phyloP scores from a whole-genome alignment of 257 asterid genomes.

The Nicotiana paniculata region DNA sequence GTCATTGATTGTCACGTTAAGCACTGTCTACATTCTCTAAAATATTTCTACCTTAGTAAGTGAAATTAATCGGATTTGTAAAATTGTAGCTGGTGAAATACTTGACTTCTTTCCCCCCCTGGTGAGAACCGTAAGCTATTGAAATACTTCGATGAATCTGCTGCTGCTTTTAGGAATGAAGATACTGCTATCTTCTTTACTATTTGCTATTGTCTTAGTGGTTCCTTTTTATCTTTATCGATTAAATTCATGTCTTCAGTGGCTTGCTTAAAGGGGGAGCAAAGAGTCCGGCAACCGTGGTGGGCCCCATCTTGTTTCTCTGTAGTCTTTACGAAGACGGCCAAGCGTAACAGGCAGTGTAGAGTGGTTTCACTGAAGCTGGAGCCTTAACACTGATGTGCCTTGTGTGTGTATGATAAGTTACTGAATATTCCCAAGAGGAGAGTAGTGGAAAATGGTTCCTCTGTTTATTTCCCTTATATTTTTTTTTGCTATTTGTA shows the following conservation, averaged over 20 bases:
- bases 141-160: background rate
- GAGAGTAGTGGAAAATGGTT: background rate
- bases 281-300: conserved; percentile 84
- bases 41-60: background rate
- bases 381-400: conserved; percentile 65
- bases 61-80: background rate
- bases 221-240: background rate
- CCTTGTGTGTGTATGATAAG: conserved; percentile 5
- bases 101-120: background rate
- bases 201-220: background rate
- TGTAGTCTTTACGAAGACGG: conserved; percentile 54
- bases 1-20: background rate
- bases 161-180: background rate
- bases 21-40: background rate
- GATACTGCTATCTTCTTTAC: background rate
- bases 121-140: background rate
- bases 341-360: conserved; percentile 86
- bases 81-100: background rate
- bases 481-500: conserved; percentile 10
- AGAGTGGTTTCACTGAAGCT: conserved; percentile 95
- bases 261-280: conserved; percentile 99
- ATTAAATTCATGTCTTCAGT: conserved; percentile 26
- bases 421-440: background rate
- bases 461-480: background rate
- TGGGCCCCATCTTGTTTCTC: conserved; percentile 93